These are phyloP conservation scores for Pleurotus platypus DNA, from an alignment of 768 basidiomycete genomes.

Conservation along the genomic window DNA sequence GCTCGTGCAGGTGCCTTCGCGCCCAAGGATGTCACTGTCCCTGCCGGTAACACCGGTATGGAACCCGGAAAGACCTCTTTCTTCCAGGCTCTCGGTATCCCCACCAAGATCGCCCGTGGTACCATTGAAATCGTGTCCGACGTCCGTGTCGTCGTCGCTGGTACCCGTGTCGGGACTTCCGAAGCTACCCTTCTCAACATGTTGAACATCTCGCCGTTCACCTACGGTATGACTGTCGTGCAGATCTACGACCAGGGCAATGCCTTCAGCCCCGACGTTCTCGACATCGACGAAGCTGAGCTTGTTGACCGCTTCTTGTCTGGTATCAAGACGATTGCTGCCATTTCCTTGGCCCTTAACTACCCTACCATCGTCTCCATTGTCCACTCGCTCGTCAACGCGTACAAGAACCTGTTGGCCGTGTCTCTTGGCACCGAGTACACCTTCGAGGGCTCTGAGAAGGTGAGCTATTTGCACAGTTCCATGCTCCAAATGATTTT, in stretches of 20 bases:
- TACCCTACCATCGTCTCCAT: constrained; percentile 97
- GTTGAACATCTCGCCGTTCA: constrained; percentile 99
- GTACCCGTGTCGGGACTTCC: constrained; percentile 92
- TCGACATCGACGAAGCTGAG: constrained; percentile 90
- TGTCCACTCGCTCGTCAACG: constrained; percentile 92
- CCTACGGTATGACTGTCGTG: constrained; percentile 97
- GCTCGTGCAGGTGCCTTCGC: constrained; percentile 98
- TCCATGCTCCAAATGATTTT: constrained; percentile 26
- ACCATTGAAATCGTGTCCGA: constrained; percentile 99
- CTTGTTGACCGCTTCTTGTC: constrained; percentile 89
- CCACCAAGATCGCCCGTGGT: constrained; percentile 99
- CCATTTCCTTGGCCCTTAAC: constrained; percentile 91
- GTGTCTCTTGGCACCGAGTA: constrained; percentile 89
- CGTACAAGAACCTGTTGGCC: constrained; percentile 97
- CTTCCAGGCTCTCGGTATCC: constrained; percentile 99
- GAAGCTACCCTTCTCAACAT: constrained; percentile 99
- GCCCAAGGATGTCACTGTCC: constrained; percentile 87
- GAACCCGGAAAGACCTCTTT: constrained; percentile 99
- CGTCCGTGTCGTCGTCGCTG: constrained; percentile 90
- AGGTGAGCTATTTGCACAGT: constrained; percentile 50
- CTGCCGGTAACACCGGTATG: constrained; percentile 99
- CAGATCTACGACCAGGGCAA: constrained; percentile 97
- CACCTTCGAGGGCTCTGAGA: constrained; percentile 89
- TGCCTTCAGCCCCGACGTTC: constrained; percentile 82
- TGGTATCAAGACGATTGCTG: constrained; percentile 93